Base-by-base conservation (phyloP, 331 rosid species). In the Rhamnella rubrinervis region DNA sequence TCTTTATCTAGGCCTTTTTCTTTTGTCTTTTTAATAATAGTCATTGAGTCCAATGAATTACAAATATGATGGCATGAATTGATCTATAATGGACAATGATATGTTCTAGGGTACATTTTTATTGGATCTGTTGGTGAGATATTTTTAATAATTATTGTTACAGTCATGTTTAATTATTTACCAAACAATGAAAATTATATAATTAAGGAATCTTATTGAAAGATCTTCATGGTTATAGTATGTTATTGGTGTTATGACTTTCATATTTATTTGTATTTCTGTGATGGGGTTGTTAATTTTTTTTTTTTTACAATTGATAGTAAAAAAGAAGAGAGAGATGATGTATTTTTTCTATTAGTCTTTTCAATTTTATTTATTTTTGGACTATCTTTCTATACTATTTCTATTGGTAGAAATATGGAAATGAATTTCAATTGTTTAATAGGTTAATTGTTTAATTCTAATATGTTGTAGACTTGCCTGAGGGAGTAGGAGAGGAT, bases 401-500 rank as follows among this genome's bases (percentile, higher is more conserved):
- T 49, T 21, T 31, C 20, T n/a, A 56, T 47, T 57, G 19, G 18
- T 14, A 47, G 58, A 64, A 56, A 65, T 58, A 20, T 49, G 6
- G 20, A 51, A n/a, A 31, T 44, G 26, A 50, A 46, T 2, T 49
- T 23, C 61, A 64, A 18, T 50, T 66, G 63, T 31, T 67, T 51
- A 49, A 41, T 38, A 18, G 28, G 37, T 15, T 63, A 21, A 60
- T 63, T 70, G 17, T 7, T 81, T 79, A 44, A 70, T 76, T 72
- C 63, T 73, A 39, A 72, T 61, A 56, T 70, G 51, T 87, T 73
- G 82, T 97, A 93, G 98, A 67, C 80, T 82, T 79, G 86, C 81
- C 92, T 93, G 51, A 75, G 74, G 85, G 92, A 85, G 73, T 93
- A 82, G 40, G 92, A 93, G 80, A 85, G 75, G 23, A 80, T 80